These are phyloP conservation scores for Vanrija sp. DNA, from an alignment of 1,284 basidiomycete species.

Conservation along the genomic window DNA sequence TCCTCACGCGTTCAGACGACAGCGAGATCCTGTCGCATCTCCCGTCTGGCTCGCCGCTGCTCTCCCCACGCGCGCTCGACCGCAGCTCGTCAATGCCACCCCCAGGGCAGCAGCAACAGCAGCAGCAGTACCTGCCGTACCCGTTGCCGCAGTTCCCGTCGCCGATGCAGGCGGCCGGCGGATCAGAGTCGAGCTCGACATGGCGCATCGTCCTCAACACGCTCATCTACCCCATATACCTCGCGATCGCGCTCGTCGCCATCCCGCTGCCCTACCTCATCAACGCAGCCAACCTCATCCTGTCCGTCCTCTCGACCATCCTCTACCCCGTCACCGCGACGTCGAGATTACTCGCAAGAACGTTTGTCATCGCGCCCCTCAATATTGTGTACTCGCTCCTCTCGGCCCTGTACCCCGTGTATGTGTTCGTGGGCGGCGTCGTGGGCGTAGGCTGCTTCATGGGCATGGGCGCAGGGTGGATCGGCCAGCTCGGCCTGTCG, in stretches of 20 bases:
- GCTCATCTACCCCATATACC: conserved; percentile 37
- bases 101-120: conserved; percentile 1
- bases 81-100: background rate
- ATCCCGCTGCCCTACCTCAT: conserved; percentile 35
- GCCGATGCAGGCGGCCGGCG: background rate
- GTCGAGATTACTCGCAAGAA: conserved; percentile 20
- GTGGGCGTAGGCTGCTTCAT: conserved; percentile 36
- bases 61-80: conserved; percentile 5
- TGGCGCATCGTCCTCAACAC: conserved; percentile 25
- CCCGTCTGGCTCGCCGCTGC: conserved; percentile 19
- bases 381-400: conserved; percentile 20
- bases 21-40: conserved; percentile 39
- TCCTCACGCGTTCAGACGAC: conserved; percentile 44
- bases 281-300: conserved; percentile 25
- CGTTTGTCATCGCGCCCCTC: conserved; percentile 34
- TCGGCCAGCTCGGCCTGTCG: conserved; percentile 25
- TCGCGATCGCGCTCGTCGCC: conserved; percentile 31
- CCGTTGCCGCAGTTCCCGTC: conserved; percentile 24
- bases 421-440: conserved; percentile 40
- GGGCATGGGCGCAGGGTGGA: conserved; percentile 35
- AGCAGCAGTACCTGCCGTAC: conserved; percentile 25
- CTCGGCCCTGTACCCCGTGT: conserved; percentile 36
- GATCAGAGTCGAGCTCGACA: conserved; percentile 10
- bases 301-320: conserved; percentile 21
- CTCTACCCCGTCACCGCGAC: conserved; percentile 38